Evolutionary conservation across 768 basidiomycete genomes (phyloP), one percentile per base, ranked within the genome.

Genomic region (Leucocoprinus sp.): DNA sequence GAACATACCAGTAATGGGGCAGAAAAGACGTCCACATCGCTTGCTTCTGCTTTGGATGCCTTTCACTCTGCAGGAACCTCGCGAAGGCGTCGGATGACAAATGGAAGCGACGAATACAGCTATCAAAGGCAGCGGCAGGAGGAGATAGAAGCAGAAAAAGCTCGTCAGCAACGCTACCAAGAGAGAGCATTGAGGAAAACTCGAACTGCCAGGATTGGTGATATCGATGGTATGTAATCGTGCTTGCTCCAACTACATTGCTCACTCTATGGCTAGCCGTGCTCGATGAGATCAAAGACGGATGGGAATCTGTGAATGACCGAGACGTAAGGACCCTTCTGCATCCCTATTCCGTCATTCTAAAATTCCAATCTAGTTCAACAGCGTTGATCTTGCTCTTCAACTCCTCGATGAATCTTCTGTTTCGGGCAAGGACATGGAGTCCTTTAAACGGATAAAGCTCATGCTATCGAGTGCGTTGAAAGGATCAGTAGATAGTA

Each of bases 311-410:
- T 56, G 82, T 92, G 24, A 78, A 83, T 44, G 78, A 89, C 50
- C 75, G 84, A 28, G 84, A 90, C 61, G 89, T 90, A 61, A 66
- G 76, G 55, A 12, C 37, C 31, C 43, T 50, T 36, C 42, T 24
- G 18, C 43, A 17, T 50, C 42, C 33, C 33, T 43, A 45, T 40
- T 28, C 51, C 54, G 35, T 34, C 31, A 50, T 21, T 37, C 18
- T 17, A 24, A 31, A 18, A 21, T 40, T 38, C 27, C 27, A 54
- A 51, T 50, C 19, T 55, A 93, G 83, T 99, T 98, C 65, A 95
- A 96, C 60, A 85, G 86, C 38, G 93, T 96, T 26, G 86, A 93
- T 56, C 72, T 98, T 28, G 93, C 96, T 3, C 74, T 99, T 12
- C 83, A 91, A 55, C 73, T 99, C 2, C 68, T 99, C 19, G 89